A percentile compares a stretch with the other conserved stretches of the same genome.
Conservation (phyloP, 768 basidiomycete species). For the Mycena amicta region DNA sequence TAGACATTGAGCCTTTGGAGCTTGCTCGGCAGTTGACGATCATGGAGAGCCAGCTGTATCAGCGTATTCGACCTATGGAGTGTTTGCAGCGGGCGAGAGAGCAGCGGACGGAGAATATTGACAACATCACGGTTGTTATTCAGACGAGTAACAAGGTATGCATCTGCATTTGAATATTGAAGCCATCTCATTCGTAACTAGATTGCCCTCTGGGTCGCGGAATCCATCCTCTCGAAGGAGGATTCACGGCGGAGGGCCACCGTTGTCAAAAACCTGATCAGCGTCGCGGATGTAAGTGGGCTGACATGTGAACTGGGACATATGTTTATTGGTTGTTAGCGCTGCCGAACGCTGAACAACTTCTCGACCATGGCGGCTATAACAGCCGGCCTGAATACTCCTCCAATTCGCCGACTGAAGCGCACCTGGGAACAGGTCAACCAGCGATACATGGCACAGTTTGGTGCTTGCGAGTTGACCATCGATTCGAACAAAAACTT, state of each 20-base stretch:
- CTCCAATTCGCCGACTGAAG: constrained; percentile 89
- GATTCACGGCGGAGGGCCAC: constrained; percentile 82
- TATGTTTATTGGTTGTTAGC: constrained; percentile 48
- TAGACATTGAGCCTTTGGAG: constrained; percentile 88
- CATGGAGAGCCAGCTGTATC: constrained; percentile 84
- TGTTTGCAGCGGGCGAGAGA: constrained; percentile 85
- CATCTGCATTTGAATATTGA: constrained; percentile 1
- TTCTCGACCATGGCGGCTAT: constrained; percentile 98
- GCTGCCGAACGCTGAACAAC: constrained; percentile 87
- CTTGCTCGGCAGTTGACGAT: constrained; percentile 92
- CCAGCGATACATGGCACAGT: constrained; percentile 69
- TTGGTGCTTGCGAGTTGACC: constrained; percentile 82
- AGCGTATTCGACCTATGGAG: constrained; percentile 86
- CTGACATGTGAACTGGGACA: not conserved
- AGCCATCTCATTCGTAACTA: constrained; percentile 29
- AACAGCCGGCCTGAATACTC: constrained; percentile 90
- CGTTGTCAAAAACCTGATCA: constrained; percentile 88
- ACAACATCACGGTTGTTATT: constrained; percentile 87
- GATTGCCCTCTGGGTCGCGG: constrained; percentile 94
- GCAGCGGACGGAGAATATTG: constrained; percentile 68
- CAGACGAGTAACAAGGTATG: constrained; percentile 83
- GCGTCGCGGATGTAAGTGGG: constrained; percentile 80
- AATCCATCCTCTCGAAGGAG: constrained; percentile 76
- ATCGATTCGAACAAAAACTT: constrained; percentile 95
- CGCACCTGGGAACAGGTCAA: constrained; percentile 92